Base-by-base conservation (phyloP, 768 basidiomycete genomes). In the Cubamyces sp. region DNA sequence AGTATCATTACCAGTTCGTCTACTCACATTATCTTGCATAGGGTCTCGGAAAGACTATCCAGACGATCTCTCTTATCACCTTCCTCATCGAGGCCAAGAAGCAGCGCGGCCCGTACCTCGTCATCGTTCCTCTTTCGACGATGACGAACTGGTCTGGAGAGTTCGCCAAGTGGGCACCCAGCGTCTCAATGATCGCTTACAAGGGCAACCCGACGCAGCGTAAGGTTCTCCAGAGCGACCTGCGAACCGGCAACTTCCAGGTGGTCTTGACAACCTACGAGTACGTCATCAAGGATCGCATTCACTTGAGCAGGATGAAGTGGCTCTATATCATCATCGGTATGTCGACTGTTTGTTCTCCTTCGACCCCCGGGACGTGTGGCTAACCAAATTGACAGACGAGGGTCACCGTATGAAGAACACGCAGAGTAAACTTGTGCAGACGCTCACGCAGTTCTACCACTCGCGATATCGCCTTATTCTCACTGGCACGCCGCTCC, bases 341-440 rank as follows among this genome's bases (percentile, higher is more conserved):
- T 91, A 62, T 57, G 83, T 74, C 37, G 43, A 30, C 15, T 41
- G 16, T 30, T 21, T 26, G 34, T 48, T 51, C 47, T 40, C 9
- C 9, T 11, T 39, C 37, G 5, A 15, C 12, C 40, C 9, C 11
- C 34, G 9, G 34, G 9, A 34, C 1, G 19, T 39, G 15, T 43
- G 16, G 11, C 55, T 62, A 50, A 62, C 59, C 34, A 64, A 43
- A 48, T 47, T 30, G 16, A 23, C 52, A 92, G 89, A 98, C 72
- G 95, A 98, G 82, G 95, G 95, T 68, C 95, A 97, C 75, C 91
- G 95, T 71, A 94, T 97, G 94, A 98, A 98, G 79, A 97, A 98
- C 72, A 95, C 87, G 15, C 94, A 76, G 83, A 93, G 79, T 69
- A 96, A 96, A 78, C 84, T 97, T 40, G 83, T 87, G 3, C 90